phyloP scores from a whole-genome alignment of 139 green algal genomes.

The Chlorella sp. region DNA sequence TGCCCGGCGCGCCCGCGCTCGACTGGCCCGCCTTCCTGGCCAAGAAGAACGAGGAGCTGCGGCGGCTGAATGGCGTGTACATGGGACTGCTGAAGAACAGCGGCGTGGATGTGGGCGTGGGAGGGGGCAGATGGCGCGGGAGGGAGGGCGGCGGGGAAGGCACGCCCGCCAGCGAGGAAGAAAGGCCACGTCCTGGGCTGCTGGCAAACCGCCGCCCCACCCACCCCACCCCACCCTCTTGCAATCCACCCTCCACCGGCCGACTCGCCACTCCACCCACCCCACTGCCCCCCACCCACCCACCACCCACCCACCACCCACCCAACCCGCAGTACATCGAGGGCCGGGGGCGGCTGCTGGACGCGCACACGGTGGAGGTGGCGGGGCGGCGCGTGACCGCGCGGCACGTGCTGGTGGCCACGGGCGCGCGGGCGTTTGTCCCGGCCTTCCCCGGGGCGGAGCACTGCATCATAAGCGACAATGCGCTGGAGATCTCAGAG shows the following conservation, averaged over 20 bases:
- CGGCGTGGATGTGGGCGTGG: slow-evolving; percentile 32
- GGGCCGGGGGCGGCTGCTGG: slow-evolving; percentile 81
- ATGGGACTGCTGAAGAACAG: slow-evolving; percentile 82
- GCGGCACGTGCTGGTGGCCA: slow-evolving; percentile 92
- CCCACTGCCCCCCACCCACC: too few relatives aligned
- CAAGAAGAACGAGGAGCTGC: slow-evolving; percentile 87
- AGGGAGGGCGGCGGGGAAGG: too few relatives aligned
- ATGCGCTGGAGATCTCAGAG: slow-evolving; percentile 83
- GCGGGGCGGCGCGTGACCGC: slow-evolving; percentile 43
- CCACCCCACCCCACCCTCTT: too few relatives aligned
- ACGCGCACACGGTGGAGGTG: slow-evolving; percentile 82
- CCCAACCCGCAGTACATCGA: slow-evolving; percentile 62
- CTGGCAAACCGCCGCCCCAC: too few relatives aligned
- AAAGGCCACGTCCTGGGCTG: too few relatives aligned
- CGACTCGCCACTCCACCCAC: too few relatives aligned
- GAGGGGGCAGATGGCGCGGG: too few relatives aligned
- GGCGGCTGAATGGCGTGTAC: slow-evolving; percentile 91
- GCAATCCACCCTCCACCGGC: too few relatives aligned
- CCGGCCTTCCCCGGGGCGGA: slow-evolving; percentile 88
- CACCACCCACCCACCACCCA: too few relatives aligned
- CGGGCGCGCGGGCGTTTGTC: slow-evolving; percentile 73
- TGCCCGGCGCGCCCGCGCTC: slow-evolving; percentile 16
- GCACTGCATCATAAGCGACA: slow-evolving; percentile 87
- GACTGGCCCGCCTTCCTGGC: slow-evolving; percentile 25
- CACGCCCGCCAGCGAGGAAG: too few relatives aligned